These are phyloP conservation scores for Thraustochytrium sp. DNA, from an alignment of 352 stramenopile species.

Conservation along the genomic window DNA sequence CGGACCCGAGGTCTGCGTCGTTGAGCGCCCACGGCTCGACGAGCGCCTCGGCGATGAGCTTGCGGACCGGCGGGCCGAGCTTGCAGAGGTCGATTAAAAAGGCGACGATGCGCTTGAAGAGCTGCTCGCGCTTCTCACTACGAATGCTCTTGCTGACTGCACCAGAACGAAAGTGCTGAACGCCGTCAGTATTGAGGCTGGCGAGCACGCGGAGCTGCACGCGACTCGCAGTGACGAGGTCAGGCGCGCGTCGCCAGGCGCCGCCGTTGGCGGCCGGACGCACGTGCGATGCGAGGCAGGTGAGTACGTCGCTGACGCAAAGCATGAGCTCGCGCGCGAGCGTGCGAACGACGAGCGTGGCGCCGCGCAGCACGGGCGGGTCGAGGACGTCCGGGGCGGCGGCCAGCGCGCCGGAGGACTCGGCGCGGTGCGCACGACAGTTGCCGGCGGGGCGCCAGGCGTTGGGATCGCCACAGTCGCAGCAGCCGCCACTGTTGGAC, in stretches of 20 bases:
- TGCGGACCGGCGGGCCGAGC: not conserved
- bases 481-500: constrained; percentile 44
- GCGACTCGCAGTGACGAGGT: not conserved
- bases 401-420: not conserved
- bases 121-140: not conserved
- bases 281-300: not conserved
- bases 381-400: not conserved
- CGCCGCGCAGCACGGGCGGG: not conserved
- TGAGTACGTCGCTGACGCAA: constrained; percentile 2
- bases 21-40: not conserved
- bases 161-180: constrained; percentile 2
- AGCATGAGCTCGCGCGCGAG: not conserved
- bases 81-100: constrained; percentile 4
- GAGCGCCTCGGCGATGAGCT: constrained; percentile 1
- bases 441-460: constrained; percentile 35
- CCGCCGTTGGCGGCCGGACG: not conserved
- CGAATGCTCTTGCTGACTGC: not conserved
- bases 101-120: not conserved
- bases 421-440: constrained; percentile 27
- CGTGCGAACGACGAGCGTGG: not conserved
- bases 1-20: too few species aligned
- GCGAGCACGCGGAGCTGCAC: not conserved
- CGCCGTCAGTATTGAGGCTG: not conserved
- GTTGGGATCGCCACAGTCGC: constrained; percentile 46
- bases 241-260: not conserved